Evolutionary conservation across 257 asterid genomes (phyloP).

Genomic region (Nyctanthes arbortristis): DNA sequence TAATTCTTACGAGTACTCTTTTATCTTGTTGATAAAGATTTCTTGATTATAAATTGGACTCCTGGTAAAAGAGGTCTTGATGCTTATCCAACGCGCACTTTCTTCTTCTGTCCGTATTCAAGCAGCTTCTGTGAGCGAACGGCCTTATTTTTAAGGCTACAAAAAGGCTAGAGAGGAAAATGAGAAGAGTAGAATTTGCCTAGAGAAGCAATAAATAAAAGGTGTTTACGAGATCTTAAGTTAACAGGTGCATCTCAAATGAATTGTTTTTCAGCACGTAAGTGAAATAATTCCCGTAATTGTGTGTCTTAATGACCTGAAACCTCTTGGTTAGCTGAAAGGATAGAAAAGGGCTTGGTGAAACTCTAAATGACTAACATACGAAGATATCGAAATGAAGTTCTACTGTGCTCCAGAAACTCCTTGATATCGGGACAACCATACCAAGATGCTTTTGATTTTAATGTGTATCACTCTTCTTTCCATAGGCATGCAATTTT

Average conservation of each 20-base stretch:
- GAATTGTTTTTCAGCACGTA: not conserved
- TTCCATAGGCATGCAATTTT: not conserved
- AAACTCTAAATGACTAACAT: not conserved
- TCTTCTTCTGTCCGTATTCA: not conserved
- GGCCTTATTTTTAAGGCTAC: not conserved
- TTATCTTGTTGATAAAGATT: not conserved
- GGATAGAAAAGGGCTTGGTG: not conserved
- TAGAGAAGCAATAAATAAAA: too few species aligned
- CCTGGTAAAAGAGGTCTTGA: not conserved
- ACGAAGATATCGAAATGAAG: too few species aligned
- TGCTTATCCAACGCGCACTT: not conserved
- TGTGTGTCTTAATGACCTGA: not conserved
- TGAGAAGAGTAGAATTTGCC: not conserved
- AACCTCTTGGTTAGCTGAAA: not conserved
- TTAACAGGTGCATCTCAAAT: not conserved
- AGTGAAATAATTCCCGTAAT: not conserved
- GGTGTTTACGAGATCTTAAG: not conserved
- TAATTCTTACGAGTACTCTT: not conserved
- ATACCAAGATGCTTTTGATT: not conserved
- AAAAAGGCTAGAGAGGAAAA: not conserved
- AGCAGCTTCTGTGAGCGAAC: not conserved
- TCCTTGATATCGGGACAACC: not conserved
- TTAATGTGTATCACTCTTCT: not conserved
- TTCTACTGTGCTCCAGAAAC: not conserved
- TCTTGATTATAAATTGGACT: not conserved